Conservation (phyloP, 2,329 filamentous ascomycete genomes). For the Diaporthe citri region DNA sequence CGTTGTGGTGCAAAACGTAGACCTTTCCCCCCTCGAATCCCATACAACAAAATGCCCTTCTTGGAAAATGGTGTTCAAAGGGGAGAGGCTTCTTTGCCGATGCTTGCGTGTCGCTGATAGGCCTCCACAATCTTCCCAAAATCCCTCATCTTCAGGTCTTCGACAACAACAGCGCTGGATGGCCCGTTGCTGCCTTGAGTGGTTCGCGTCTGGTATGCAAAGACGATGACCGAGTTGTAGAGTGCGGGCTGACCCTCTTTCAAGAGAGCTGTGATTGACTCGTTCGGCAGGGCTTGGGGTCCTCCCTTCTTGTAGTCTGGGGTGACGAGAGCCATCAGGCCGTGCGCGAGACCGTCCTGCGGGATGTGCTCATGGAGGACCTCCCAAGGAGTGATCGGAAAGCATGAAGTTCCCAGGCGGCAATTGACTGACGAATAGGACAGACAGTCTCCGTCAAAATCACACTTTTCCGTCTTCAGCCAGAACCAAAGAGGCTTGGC, state of each 20-base stretch:
- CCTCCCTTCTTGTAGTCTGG: background rate
- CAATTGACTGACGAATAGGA: background rate
- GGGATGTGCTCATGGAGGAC: background rate
- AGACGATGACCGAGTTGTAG: background rate
- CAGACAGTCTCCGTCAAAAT: background rate
- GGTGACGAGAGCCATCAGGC: background rate
- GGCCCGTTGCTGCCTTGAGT: background rate
- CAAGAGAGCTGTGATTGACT: background rate
- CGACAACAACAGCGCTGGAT: background rate
- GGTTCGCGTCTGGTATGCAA: background rate
- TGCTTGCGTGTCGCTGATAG: background rate
- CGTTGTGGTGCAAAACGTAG: no score
- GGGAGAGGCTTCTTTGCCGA: background rate
- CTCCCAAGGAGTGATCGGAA: background rate
- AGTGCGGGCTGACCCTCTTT: background rate
- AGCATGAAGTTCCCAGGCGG: background rate
- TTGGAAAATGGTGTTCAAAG: background rate
- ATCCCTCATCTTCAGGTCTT: background rate
- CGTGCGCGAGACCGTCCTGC: background rate
- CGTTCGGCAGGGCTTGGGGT: background rate
- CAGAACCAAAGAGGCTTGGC: background rate
- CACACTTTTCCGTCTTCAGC: background rate
- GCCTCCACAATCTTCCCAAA: background rate
- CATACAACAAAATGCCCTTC: background rate
- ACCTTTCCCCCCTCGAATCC: background rate